Evolutionary conservation across 1,284 basidiomycete genomes (phyloP), one percentile per base, ranked within the genome.

Genomic region (Ustilago crameri): DNA sequence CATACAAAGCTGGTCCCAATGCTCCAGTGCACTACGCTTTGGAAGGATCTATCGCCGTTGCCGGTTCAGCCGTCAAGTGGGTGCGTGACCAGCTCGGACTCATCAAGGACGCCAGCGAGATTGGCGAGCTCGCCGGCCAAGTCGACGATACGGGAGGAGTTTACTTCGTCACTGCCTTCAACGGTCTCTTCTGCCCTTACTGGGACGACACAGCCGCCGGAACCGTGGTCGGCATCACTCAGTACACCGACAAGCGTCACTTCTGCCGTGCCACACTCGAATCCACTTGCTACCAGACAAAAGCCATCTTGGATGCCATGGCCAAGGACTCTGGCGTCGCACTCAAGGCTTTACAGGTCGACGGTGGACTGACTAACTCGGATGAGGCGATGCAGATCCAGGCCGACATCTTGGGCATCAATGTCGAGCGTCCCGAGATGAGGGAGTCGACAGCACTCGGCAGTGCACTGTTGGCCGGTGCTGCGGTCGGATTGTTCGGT

Each of bases 141-240:
- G 93, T 91, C 42, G 85, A 89, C 17, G 89, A 91, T 79, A 91
- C 93, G 0, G 95, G 92, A 43, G 95, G 95, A n/a, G 88, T 97
- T 35, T 97, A 93, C 86, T 98, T 98, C 80, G 95, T 98, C 38
- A 95, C 95, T 0, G 95, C 93, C 9, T 96, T 98, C 86, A 91
- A 91, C 53, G 95, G 94, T 64, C 87, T 97, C 34, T 88, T 95
- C 42, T 93, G 93, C 17, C 84, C 84, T 1, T 93, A 93, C 84
- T 95, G 93, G 93, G 93, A 95, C 82, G 89, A 92, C 44, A 88
- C 88, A 20, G 93, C 93, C 17, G 90, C 89, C 12, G 93, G 92
- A 0, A 85, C 91, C 27, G 87, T 96, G 49, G 93, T 95, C 54
- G 79, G 78, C 41, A 84, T 98, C 54, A 93, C 94, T 0, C 90